Base-by-base conservation (phyloP, 805 yeast species). In the Hagleromyces aurorensis region DNA sequence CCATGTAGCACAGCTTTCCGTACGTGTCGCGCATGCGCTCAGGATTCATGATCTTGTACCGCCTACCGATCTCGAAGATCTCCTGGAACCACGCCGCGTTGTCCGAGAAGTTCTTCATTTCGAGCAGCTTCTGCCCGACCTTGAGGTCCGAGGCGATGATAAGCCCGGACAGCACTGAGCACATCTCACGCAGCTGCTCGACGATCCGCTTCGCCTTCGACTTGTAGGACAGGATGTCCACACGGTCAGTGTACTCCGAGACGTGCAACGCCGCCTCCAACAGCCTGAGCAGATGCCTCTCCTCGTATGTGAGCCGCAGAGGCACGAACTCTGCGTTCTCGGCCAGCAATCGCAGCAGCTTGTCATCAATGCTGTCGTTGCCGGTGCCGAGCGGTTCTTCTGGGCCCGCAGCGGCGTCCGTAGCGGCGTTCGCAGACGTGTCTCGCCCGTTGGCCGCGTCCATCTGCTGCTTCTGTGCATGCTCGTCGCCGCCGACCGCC, bases 41-140 rank as follows among this genome's bases (percentile, higher is more conserved):
- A 0, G 93, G 93, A 46, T 81, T 81, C 86, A 81, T 77, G 44
- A 82, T 75, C 50, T 81, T 81, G 58, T 81, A 81, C 24, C 91
- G 65, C 44, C 91, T 64, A 14, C 91, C 91, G 37, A 81, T 72
- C 55, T 81, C 91, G 51, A 81, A 81, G 6, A 81, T 61, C 23
- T 56, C 58, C 48, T 80, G 67, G 52, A 74, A 81, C 86, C 87
- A 82, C 19, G 70, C 73, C 3, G 80, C 76, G 50, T 80, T 78
- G 36, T 75, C 76, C 24, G 69, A 64, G 43, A 79, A 81, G 41
- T 78, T 76, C 48, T 75, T 77, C 49, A 76, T 70, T 34, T 76
- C 72, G 25, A 79, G 65, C 38, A 81, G 60, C 26, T 61, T 65
- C 42, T 75, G 75, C 5, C 93, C 93, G 21, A 64, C 58, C 49